Base-by-base conservation (phyloP, 805 yeast species). In the Kuraishia capsulata region DNA sequence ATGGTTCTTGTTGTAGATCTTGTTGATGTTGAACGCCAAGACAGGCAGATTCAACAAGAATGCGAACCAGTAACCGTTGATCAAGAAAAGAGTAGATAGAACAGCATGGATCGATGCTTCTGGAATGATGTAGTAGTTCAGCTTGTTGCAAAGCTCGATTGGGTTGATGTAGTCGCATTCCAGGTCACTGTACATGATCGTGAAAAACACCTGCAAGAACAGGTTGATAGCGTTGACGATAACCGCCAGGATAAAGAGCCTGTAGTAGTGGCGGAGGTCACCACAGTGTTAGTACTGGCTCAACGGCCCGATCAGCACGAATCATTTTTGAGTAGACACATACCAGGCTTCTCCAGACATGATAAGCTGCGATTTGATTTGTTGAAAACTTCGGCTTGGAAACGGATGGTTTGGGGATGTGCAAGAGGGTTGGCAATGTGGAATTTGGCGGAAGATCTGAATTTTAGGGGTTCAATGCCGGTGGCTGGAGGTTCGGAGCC, bases 161-260 rank as follows among this genome's bases (percentile, higher is more conserved):
- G 97, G 97, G 62, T 90, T 92, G 66, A 90, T 89, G 70, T 90
- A 92, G 62, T 92, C 98, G 55, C 89, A 80, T 63, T 86, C 97
- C 61, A 89, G 72, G 64, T 89, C 97, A 47, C 95, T 84, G 69
- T 84, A 90, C 81, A 88, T 79, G 63, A 89, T 88, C 36, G 96
- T 87, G 73, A 89, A 89, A 62, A 84, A 92, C 40, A 89, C 97
- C 67, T 89, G 97, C 30, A 84, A 69, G 57, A 90, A 88, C 64
- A 90, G 70, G 71, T 84, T 87, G 50, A 83, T 75, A 42, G 95
- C 92, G 63, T 90, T 90, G 45, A 81, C 71, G 42, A 89, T 57
- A 33, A 89, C 95, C 8, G 96, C 86, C 49, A 77, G 65, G 44
- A 82, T 79, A 57, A 81, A 82, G 48, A 79, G 67, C 65, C 81